phyloP scores from a whole-genome alignment of 495 filamentous ascomycete species.

The Apiosordaria backusii region DNA sequence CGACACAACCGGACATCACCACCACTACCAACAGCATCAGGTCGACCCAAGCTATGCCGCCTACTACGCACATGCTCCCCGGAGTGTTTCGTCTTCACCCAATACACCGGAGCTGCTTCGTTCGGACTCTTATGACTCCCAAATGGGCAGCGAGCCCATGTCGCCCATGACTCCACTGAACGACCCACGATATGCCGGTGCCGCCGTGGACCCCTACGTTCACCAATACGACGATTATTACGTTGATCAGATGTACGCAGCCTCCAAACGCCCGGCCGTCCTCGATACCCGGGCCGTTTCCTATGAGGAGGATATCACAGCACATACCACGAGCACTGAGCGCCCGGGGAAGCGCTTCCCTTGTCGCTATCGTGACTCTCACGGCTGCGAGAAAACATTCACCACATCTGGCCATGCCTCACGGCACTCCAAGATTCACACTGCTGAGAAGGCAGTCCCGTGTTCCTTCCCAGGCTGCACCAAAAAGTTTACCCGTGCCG shows the following conservation, averaged over 20 bases:
- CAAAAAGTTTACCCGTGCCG: conserved; percentile 92
- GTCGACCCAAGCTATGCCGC: conserved; percentile 10
- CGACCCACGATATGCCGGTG: conserved; percentile 31
- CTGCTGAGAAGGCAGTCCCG: conserved; percentile 86
- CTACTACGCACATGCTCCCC: conserved; percentile 15
- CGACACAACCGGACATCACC: conserved; percentile 14
- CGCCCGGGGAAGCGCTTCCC: conserved; percentile 58
- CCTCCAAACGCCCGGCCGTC: conserved; percentile 34
- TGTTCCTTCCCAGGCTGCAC: conserved; percentile 74
- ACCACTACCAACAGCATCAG: conserved; percentile 13
- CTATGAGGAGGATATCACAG: conserved; percentile 37
- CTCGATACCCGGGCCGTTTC: conserved; percentile 29
- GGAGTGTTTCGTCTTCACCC: conserved; percentile 38
- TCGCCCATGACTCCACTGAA: conserved; percentile 47
- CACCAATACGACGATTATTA: conserved; percentile 39
- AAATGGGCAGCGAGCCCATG: conserved; percentile 44
- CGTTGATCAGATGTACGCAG: conserved; percentile 30
- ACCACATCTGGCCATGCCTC: conserved; percentile 95
- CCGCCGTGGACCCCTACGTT: conserved; percentile 22
- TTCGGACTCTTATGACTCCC: conserved; percentile 54
- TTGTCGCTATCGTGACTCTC: conserved; percentile 60
- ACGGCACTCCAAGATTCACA: conserved; percentile 96
- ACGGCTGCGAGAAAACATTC: conserved; percentile 76
- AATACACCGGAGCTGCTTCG: conserved; percentile 49
- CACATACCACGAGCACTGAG: conserved; percentile 39